Evolutionary conservation across 169 alveolate species (phyloP), one percentile per base, ranked within the genome.

Genomic region (Perkinsus marinus): DNA sequence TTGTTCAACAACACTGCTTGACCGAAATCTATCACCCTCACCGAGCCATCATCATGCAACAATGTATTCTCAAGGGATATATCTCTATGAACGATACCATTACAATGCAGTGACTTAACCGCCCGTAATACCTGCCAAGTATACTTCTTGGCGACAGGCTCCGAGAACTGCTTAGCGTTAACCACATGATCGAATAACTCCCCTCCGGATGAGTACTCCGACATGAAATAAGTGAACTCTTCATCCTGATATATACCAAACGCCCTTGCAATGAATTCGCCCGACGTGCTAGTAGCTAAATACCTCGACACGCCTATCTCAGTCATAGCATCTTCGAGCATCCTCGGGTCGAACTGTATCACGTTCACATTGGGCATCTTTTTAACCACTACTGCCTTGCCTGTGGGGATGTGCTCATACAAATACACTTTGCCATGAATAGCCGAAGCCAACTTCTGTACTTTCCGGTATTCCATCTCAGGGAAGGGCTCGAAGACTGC

Each of bases 1-100:
- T 41, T 30, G 10, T 41, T 41, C 46, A 41, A 7, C 6, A 89
- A 89, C 47, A 46, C 93, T 7, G 93, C 93, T 39, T 92, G 93
- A 26, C 93, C 93, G 46, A 92, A 92, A 39, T 92, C 93, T 9
- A 92, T 69, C 6, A 92, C 43, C 37, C 93, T 47, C 16, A 92
- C 68, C n/a, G 92, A 39, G 46, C 89, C 92, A 68, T 92, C 93
- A 19, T 89, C 38, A 30, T 92, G 93, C 39, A 92, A 39, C 37
- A 92, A 43, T 6, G 93, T 92, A 68, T 92, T 92, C 43, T 92
- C 93, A 0, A 92, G 90, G 10, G 93, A 92, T 17, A 92, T 19
- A 89, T 92, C 93, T 7, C 93, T 34, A 41, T 92, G 93, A 36
- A 68, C 39, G 34, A 92, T 90, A 7, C 93, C 93, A 38, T 92